Conservation (phyloP, 129 eudicot species). For the Artemisia annua region DNA sequence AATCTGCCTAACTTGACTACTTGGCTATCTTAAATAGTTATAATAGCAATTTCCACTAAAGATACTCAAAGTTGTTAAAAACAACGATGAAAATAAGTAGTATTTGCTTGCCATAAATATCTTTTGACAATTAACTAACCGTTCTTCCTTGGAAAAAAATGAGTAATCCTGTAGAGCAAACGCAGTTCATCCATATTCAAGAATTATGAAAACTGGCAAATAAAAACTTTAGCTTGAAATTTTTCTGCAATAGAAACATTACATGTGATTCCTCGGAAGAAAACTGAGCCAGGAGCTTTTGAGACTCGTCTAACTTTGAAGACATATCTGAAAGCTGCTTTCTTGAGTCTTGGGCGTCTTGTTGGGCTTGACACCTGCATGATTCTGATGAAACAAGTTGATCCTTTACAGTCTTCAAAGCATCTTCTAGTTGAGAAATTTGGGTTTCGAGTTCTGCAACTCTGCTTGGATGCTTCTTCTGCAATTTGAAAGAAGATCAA, state of each 20-base stretch:
- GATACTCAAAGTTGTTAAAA: neutral
- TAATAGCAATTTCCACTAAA: neutral
- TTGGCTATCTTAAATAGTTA: neutral
- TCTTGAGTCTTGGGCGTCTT: slow-evolving; percentile 66
- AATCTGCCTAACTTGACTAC: neutral
- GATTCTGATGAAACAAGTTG: slow-evolving; percentile 56
- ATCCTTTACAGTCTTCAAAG: slow-evolving; percentile 59
- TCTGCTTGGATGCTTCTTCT: slow-evolving; percentile 58
- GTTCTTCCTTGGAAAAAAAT: neutral
- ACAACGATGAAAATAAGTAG: neutral
- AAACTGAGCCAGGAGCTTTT: slow-evolving; percentile 35
- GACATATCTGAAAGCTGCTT: slow-evolving; percentile 48
- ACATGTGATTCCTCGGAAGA: slow-evolving; percentile 10
- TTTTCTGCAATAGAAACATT: neutral
- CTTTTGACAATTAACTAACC: neutral
- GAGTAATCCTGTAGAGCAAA: neutral
- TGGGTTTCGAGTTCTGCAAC: slow-evolving; percentile 66
- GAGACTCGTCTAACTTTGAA: slow-evolving; percentile 55
- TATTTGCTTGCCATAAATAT: neutral
- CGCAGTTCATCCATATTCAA: neutral
- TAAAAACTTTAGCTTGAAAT: neutral
- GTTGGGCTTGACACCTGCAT: slow-evolving; percentile 56
- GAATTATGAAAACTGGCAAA: neutral
- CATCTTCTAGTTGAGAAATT: slow-evolving; percentile 66
- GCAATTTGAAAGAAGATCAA: slow-evolving; percentile 15